A percentile compares a stretch with the other conserved stretches of the same genome.
Evolutionary conservation across 768 basidiomycete genomes (phyloP).

Genomic region (Calvatia gigantea): DNA sequence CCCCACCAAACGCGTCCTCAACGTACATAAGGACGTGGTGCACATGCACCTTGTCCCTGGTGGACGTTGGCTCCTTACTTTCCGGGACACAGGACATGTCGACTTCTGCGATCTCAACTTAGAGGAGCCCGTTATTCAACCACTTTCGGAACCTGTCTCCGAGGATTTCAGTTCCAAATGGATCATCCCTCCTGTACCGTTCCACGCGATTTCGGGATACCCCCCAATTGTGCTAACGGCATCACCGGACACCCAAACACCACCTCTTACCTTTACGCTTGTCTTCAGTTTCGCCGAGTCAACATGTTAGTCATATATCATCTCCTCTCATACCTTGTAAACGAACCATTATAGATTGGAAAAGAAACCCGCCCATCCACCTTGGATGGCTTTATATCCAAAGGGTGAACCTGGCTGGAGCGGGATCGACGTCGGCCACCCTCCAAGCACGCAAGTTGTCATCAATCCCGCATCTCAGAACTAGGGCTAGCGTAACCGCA

Average conservation of each 20-base stretch:
- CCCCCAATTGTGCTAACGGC: too few relatives aligned
- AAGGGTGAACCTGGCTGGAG: not conserved
- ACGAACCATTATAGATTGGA: not conserved
- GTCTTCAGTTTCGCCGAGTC: not conserved
- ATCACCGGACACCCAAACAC: not conserved
- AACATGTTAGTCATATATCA: not conserved
- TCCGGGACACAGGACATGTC: not conserved
- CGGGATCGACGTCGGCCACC: not conserved
- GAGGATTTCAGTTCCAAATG: not conserved
- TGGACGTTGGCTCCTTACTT: not conserved
- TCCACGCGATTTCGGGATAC: too few relatives aligned
- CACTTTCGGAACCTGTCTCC: not conserved
- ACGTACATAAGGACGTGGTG: not conserved
- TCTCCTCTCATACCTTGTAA: not conserved
- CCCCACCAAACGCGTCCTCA: not conserved
- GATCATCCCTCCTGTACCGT: not conserved
- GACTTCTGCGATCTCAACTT: not conserved
- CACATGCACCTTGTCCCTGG: not conserved
- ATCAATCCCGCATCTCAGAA: not conserved
- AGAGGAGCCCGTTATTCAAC: not conserved
- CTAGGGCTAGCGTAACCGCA: not conserved
- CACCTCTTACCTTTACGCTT: not conserved
- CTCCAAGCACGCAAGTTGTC: not conserved
- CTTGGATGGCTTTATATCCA: not conserved
- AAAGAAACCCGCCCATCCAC: not conserved